These are phyloP conservation scores for Trichoderma cornu-damae DNA, from an alignment of 2,329 filamentous ascomycete species.

Conservation along the genomic window DNA sequence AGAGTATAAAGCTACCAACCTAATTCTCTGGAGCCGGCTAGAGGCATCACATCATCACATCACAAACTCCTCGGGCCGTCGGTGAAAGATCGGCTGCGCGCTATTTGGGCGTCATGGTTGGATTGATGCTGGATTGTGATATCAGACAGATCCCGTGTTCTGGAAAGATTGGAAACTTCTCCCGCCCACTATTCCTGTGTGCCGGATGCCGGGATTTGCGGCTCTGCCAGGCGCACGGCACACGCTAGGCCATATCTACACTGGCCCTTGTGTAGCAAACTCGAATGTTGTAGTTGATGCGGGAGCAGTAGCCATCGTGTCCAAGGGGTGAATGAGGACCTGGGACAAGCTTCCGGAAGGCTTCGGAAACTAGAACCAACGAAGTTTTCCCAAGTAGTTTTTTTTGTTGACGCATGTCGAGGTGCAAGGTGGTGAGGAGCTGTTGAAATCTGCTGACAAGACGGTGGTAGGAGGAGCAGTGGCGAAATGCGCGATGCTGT, in stretches of 20 bases:
- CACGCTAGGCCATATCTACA: neutral
- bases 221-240: neutral
- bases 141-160: constrained; percentile 4
- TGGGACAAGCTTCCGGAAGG: neutral
- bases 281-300: neutral
- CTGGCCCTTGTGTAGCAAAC: neutral
- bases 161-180: constrained; percentile 5
- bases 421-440: neutral
- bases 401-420: neutral
- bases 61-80: neutral
- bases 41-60: neutral
- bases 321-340: neutral
- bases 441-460: constrained; percentile 1
- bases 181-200: neutral
- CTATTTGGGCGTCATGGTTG: neutral
- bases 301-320: neutral
- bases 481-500: constrained; percentile 13
- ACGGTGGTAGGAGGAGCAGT: neutral
- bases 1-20: constrained; percentile 10
- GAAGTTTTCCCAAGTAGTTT: neutral
- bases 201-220: constrained; percentile 11
- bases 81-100: constrained; percentile 9
- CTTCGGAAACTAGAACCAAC: neutral
- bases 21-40: constrained; percentile 5
- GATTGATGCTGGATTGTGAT: neutral